phyloP scores from a whole-genome alignment of 1,284 basidiomycete genomes.

The Pisolithus thermaeus region DNA sequence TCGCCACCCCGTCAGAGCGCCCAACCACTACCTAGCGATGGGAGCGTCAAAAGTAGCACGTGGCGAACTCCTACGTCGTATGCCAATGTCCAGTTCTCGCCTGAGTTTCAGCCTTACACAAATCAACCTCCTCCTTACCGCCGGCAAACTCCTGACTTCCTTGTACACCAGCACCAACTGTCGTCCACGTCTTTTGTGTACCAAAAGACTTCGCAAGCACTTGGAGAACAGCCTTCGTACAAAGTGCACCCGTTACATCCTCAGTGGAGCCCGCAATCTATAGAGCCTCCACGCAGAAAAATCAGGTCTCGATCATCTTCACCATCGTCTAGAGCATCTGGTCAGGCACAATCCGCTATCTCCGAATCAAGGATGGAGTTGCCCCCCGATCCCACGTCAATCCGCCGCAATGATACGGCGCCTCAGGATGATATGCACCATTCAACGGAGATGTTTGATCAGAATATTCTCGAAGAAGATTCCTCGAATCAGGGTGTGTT shows the following conservation, averaged over 20 bases:
- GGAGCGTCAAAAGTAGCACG: slow-evolving; percentile 2
- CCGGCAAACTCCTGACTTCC: neutral
- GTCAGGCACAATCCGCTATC: slow-evolving; percentile 19
- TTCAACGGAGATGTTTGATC: slow-evolving; percentile 6
- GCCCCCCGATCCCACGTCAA: slow-evolving; percentile 15
- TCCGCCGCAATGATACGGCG: slow-evolving; percentile 9
- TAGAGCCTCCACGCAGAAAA: slow-evolving; percentile 23
- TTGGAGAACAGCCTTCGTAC: slow-evolving; percentile 6
- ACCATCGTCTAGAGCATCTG: slow-evolving; percentile 32
- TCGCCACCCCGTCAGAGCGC: slow-evolving; percentile 14
- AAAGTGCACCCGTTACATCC: slow-evolving; percentile 19
- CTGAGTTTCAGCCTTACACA: neutral
- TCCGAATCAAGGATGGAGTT: slow-evolving; percentile 22
- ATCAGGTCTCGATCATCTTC: slow-evolving; percentile 32
- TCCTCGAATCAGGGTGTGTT: slow-evolving; percentile 17
- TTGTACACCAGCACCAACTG: neutral
- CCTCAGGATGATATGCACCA: slow-evolving; percentile 19
- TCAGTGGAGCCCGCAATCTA: slow-evolving; percentile 20
- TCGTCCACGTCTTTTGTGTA: neutral
- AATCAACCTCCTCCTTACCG: neutral
- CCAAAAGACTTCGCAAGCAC: neutral
- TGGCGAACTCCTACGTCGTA: slow-evolving; percentile 7
- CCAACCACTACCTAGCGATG: slow-evolving; percentile 5
- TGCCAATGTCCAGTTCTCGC: neutral
- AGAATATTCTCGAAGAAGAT: slow-evolving; percentile 14